Evolutionary conservation across 163 green algal genomes (phyloP).

Genomic region (Scenedesmus sp.): DNA sequence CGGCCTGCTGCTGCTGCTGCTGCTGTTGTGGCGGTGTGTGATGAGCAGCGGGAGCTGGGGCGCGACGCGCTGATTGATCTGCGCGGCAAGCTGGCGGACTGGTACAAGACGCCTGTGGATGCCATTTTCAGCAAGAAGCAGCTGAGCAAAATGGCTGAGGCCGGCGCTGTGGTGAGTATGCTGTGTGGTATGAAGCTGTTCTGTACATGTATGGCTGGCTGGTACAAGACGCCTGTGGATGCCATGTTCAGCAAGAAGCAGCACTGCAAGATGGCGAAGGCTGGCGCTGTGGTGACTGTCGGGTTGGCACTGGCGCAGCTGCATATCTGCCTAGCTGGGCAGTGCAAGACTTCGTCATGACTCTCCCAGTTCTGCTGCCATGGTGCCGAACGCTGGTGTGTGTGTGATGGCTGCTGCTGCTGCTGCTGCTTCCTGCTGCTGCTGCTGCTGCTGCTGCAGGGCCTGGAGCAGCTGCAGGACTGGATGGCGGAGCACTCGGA

Average conservation of each 20-base stretch:
- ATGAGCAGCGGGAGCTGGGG: not conserved
- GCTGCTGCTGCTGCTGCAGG: slow-evolving; percentile 13
- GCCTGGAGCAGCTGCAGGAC: not conserved
- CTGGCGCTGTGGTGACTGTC: not conserved
- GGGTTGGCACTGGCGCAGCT: too few relatives aligned
- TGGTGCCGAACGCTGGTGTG: not conserved
- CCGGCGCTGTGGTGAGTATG: not conserved
- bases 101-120: not conserved
- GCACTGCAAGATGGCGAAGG: not conserved
- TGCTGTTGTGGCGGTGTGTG: not conserved
- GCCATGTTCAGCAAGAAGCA: slow-evolving; percentile 6
- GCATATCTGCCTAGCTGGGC: too few relatives aligned
- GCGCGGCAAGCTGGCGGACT: not conserved
- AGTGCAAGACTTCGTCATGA: too few relatives aligned
- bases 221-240: not conserved
- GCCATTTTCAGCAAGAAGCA: slow-evolving; percentile 2
- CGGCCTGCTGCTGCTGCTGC: slow-evolving; percentile 4
- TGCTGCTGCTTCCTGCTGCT: not conserved
- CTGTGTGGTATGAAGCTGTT: not conserved
- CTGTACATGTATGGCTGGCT: not conserved
- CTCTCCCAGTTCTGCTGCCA: too few relatives aligned
- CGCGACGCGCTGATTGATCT: slow-evolving; percentile 16
- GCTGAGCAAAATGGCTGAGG: not conserved
- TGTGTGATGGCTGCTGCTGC: not conserved
- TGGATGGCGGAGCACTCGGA: slow-evolving; percentile 14